These are phyloP conservation scores for Lecanicillium sp. DNA, from an alignment of 2,329 filamentous ascomycete genomes.

Conservation along the genomic window DNA sequence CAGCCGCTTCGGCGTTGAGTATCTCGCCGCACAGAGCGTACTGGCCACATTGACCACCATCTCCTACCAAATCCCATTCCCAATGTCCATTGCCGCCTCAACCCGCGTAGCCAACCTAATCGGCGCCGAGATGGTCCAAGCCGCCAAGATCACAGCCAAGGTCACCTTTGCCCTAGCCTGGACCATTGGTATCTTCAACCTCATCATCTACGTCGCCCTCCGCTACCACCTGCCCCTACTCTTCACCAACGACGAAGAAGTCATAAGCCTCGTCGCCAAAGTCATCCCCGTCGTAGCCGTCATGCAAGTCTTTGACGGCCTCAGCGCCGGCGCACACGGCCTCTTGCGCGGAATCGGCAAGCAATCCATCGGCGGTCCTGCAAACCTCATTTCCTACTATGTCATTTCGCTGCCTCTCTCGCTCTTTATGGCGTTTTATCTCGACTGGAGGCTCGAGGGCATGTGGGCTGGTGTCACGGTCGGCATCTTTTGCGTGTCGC, in stretches of 20 bases:
- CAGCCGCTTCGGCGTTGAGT: conserved; percentile 68
- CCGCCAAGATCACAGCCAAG: conserved; percentile 71
- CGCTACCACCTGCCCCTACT: conserved; percentile 68
- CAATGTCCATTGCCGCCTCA: conserved; percentile 77
- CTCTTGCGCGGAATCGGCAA: conserved; percentile 79
- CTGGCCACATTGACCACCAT: conserved; percentile 70
- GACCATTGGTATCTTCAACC: conserved; percentile 71
- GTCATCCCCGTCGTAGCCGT: conserved; percentile 75
- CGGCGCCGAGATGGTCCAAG: conserved; percentile 71
- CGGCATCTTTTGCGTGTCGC: conserved; percentile 53
- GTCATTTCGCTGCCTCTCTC: conserved; percentile 76
- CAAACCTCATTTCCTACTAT: conserved; percentile 84
- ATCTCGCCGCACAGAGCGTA: conserved; percentile 82
- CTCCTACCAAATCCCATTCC: conserved; percentile 88
- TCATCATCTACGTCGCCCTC: conserved; percentile 58
- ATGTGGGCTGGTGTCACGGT: conserved; percentile 75
- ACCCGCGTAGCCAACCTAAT: conserved; percentile 90
- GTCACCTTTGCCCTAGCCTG: conserved; percentile 58
- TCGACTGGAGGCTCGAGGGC: conserved; percentile 69
- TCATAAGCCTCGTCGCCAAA: conserved; percentile 57
- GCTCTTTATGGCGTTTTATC: conserved; percentile 67
- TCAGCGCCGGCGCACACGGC: conserved; percentile 74
- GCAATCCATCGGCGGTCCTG: conserved; percentile 83
- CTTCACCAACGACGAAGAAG: conserved; percentile 66
- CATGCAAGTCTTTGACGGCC: conserved; percentile 83